Evolutionary conservation across 371 early-diverging fungal species (phyloP).

Genomic region (Parasitella parasitica): DNA sequence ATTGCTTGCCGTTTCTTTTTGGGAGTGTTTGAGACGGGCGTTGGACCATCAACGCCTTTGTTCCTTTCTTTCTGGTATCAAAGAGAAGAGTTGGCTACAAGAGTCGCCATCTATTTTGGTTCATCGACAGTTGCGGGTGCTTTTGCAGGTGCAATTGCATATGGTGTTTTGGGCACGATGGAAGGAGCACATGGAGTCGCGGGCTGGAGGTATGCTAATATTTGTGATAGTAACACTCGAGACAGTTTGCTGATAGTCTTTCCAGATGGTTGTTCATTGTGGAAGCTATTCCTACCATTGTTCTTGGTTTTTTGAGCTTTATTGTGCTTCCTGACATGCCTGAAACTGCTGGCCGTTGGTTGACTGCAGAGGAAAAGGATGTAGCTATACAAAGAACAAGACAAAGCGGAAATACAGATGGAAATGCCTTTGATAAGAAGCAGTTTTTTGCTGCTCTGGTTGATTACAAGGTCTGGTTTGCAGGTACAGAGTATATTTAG

Average conservation of each 20-base stretch:
- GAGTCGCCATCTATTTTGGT: conserved; percentile 46
- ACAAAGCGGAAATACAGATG: conserved; percentile 32
- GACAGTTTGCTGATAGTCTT: background rate
- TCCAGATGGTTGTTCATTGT: conserved; percentile 55
- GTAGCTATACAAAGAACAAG: conserved; percentile 33
- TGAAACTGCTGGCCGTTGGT: conserved; percentile 32
- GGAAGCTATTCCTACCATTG: conserved; percentile 60
- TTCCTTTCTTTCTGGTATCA: conserved; percentile 49
- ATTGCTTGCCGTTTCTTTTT: conserved; percentile 61
- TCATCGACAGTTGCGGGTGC: conserved; percentile 49
- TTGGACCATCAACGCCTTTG: conserved; percentile 37
- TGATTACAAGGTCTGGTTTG: conserved; percentile 39
- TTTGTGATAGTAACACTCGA: too few species aligned
- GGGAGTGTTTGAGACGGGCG: conserved; percentile 52
- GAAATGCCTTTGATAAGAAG: conserved; percentile 29
- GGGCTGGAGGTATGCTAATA: conserved; percentile 32
- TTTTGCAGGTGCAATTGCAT: conserved; percentile 49
- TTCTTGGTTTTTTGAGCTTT: conserved; percentile 45
- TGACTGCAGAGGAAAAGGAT: conserved; percentile 37
- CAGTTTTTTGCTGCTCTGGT: conserved; percentile 38
- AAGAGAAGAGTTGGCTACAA: conserved; percentile 34
- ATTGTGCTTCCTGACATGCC: conserved; percentile 38
- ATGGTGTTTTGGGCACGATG: conserved; percentile 30
- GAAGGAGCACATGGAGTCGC: conserved; percentile 36
- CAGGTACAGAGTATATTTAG: conserved; percentile 18